phyloP scores from a whole-genome alignment of 179 eudicot genomes.

The Beta corolliflora region DNA sequence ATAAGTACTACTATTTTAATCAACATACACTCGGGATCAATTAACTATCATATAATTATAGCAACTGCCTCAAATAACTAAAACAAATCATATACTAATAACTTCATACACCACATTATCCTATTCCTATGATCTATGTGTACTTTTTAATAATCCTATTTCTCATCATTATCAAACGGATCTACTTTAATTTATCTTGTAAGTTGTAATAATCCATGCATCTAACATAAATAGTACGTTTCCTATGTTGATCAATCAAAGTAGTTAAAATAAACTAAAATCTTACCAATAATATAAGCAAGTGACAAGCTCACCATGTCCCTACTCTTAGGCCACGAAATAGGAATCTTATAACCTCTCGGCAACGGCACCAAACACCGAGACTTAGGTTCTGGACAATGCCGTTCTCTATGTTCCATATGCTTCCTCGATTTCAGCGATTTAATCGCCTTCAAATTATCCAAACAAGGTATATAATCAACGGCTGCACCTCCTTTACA shows the following conservation, averaged over 20 bases:
- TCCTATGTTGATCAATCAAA: background rate
- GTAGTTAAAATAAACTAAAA: slow-evolving; percentile 14
- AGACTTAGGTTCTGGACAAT: slow-evolving; percentile 58
- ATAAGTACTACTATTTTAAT: too few species aligned
- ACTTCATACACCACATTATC: background rate
- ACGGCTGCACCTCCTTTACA: slow-evolving; percentile 42
- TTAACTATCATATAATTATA: too few species aligned
- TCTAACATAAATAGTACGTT: background rate
- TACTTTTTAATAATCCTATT: too few species aligned
- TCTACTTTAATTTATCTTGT: too few species aligned
- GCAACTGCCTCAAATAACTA: too few species aligned
- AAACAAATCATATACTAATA: too few species aligned
- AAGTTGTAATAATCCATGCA: background rate
- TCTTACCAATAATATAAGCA: slow-evolving; percentile 53
- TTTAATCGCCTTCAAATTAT: slow-evolving; percentile 70
- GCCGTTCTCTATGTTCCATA: slow-evolving; percentile 92
- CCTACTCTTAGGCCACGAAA: slow-evolving; percentile 92
- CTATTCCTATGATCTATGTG: background rate
- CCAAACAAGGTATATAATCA: slow-evolving; percentile 94
- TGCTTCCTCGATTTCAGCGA: slow-evolving; percentile 60
- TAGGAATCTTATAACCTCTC: slow-evolving; percentile 66
- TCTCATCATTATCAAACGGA: too few species aligned
- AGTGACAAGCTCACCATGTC: slow-evolving; percentile 87
- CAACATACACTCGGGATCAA: too few species aligned
- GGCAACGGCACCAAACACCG: slow-evolving; percentile 73